Conservation (phyloP, 257 asterid genomes). For the Verbascum thapsus region DNA sequence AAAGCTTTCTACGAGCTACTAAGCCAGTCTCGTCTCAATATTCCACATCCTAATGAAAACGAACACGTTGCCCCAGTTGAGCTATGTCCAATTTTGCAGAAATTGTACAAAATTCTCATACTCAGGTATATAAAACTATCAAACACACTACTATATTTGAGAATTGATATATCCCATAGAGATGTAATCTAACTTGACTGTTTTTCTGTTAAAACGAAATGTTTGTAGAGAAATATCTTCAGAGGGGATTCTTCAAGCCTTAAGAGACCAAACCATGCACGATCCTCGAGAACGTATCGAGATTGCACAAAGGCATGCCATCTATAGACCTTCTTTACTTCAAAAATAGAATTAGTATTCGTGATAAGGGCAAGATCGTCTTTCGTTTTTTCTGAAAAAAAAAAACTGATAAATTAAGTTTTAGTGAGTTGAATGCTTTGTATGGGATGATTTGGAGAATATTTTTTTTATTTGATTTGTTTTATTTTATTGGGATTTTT, state of each 20-base stretch:
- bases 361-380: background rate
- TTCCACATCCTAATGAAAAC: conserved; percentile 59
- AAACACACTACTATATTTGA: background rate
- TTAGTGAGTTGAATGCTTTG: conserved; percentile 5
- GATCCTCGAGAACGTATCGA: conserved; percentile 93
- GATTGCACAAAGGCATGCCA: conserved; percentile 77
- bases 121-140: conserved; percentile 32
- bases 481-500: background rate
- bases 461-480: background rate
- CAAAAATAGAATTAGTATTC: conserved; percentile 28
- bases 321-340: conserved; percentile 87
- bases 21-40: conserved; percentile 67
- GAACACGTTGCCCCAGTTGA: conserved; percentile 76
- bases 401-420: background rate
- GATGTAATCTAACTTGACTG: conserved; percentile 1
- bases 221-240: conserved; percentile 55
- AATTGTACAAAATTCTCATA: conserved; percentile 70
- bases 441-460: background rate
- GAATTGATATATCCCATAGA: background rate
- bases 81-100: conserved; percentile 89
- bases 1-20: conserved; percentile 90
- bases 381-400: background rate
- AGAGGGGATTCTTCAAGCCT: conserved; percentile 78
- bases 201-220: conserved; percentile 6
- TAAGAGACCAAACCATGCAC: conserved; percentile 83